phyloP scores from a whole-genome alignment of 768 basidiomycete genomes.

The Amanita molliuscula region DNA sequence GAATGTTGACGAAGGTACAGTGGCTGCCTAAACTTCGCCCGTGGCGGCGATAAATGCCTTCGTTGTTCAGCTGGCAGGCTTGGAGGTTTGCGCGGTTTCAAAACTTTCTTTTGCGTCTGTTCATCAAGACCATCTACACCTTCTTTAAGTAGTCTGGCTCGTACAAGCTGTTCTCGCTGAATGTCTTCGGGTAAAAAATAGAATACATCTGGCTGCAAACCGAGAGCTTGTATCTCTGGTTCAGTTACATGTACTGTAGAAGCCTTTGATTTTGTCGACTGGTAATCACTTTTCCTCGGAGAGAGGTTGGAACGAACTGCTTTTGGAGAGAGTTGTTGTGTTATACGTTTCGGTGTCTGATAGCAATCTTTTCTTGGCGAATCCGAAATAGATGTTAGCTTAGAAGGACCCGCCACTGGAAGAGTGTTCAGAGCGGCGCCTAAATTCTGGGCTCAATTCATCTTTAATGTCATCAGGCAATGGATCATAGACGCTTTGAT shows the following conservation, averaged over 20 bases:
- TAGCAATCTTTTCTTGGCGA: slow-evolving; percentile 25
- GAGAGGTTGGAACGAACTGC: slow-evolving; percentile 27
- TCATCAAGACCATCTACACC: slow-evolving; percentile 28
- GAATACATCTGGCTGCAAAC: slow-evolving; percentile 70
- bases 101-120: slow-evolving; percentile 34
- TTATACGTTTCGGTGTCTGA: slow-evolving; percentile 45
- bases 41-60: slow-evolving; percentile 41
- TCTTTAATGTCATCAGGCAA: slow-evolving; percentile 59
- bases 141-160: slow-evolving; percentile 39
- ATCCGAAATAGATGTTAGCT: slow-evolving; percentile 13
- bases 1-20: slow-evolving; percentile 40
- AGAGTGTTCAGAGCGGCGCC: slow-evolving; percentile 42
- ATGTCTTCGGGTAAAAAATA: slow-evolving; percentile 48
- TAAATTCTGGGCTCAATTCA: slow-evolving; percentile 61
- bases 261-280: slow-evolving; percentile 19
- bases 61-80: slow-evolving; percentile 27
- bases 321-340: slow-evolving; percentile 52
- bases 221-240: slow-evolving; percentile 49
- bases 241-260: slow-evolving; percentile 36
- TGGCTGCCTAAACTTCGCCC: slow-evolving; percentile 38
- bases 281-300: slow-evolving; percentile 20
- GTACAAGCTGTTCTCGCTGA: slow-evolving; percentile 67
- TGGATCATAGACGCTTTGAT: slow-evolving; percentile 57
- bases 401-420: slow-evolving; percentile 10
- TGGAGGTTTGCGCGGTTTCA: slow-evolving; percentile 40